Percentiles rank a stretch among this genome's conserved stretches.
Evolutionary conservation across 1,284 basidiomycete species (phyloP).

Genomic region (Leccinum subrobustum): DNA sequence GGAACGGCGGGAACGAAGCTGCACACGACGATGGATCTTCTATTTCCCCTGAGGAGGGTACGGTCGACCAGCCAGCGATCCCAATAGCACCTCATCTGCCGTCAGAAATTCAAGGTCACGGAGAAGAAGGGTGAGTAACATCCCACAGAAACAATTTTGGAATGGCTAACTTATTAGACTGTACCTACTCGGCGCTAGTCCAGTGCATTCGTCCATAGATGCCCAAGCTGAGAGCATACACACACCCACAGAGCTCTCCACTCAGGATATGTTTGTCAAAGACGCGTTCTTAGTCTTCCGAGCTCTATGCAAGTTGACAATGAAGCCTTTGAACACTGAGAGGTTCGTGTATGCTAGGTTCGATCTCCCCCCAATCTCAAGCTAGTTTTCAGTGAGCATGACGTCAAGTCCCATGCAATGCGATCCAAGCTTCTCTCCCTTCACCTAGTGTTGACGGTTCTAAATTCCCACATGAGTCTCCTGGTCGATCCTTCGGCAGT

Average conservation of each 20-base stretch:
- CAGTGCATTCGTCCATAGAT: conserved; percentile 13
- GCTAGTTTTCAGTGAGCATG: conserved; percentile 68
- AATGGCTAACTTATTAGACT: conserved; percentile 11
- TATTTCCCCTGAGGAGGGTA: conserved; percentile 1
- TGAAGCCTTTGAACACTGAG: conserved; percentile 92
- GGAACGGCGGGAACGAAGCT: conserved; percentile 4
- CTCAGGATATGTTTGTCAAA: conserved; percentile 88
- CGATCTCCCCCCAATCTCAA: conserved; percentile 9
- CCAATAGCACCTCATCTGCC: conserved; percentile 1
- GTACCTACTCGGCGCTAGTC: conserved; percentile 5
- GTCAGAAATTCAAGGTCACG: conserved; percentile 6
- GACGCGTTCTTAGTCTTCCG: conserved; percentile 97
- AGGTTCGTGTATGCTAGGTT: conserved; percentile 52
- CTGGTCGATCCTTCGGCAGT: conserved; percentile 85
- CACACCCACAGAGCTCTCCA: conserved; percentile 40
- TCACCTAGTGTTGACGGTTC: conserved; percentile 89
- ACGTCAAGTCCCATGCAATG: conserved; percentile 93
- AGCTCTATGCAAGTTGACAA: conserved; percentile 94
- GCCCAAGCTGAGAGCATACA: conserved; percentile 16
- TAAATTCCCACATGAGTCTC: conserved; percentile 87
- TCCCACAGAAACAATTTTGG: neutral
- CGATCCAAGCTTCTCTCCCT: conserved; percentile 91
- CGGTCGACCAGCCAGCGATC: neutral
- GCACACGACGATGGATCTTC: conserved; percentile 2
- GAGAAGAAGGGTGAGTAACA: conserved; percentile 27